Percentiles rank a stretch among this genome's conserved stretches.
Conservation (phyloP, 441 rosid species). For the Bocquillonia castaneifolia region DNA sequence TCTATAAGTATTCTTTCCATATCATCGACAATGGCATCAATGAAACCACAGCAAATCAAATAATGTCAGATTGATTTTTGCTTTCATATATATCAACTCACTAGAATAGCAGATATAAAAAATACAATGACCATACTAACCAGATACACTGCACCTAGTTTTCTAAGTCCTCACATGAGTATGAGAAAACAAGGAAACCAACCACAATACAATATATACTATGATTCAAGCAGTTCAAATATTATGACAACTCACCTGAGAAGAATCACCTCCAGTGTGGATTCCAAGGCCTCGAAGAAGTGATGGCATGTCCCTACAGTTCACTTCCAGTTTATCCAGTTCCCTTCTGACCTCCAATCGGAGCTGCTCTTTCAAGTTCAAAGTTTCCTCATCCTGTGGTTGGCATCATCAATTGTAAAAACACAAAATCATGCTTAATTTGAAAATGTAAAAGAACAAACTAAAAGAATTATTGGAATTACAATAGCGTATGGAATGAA, state of each 20-base stretch:
- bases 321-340: constrained; percentile 17
- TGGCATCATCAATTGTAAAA: not conserved
- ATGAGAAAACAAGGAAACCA: too few relatives aligned
- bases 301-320: constrained; percentile 20
- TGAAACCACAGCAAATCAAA: too few relatives aligned
- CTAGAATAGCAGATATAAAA: too few relatives aligned
- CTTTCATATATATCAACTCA: too few relatives aligned
- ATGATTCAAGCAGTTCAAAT: not conserved
- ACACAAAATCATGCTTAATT: not conserved
- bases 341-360: constrained; percentile 19
- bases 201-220: not conserved
- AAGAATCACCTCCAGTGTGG: constrained; percentile 8
- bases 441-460: not conserved
- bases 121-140: too few relatives aligned
- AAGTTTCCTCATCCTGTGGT: constrained; percentile 24
- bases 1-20: too few relatives aligned
- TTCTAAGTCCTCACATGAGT: too few relatives aligned
- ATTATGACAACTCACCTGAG: constrained; percentile 16
- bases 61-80: too few relatives aligned
- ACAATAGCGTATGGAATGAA: too few relatives aligned
- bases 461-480: not conserved
- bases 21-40: too few relatives aligned
- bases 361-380: constrained; percentile 22
- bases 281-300: constrained; percentile 24
- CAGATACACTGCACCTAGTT: too few relatives aligned